Evolutionary conservation across 768 basidiomycete species (phyloP).

Genomic region (Amanita inopinata): DNA sequence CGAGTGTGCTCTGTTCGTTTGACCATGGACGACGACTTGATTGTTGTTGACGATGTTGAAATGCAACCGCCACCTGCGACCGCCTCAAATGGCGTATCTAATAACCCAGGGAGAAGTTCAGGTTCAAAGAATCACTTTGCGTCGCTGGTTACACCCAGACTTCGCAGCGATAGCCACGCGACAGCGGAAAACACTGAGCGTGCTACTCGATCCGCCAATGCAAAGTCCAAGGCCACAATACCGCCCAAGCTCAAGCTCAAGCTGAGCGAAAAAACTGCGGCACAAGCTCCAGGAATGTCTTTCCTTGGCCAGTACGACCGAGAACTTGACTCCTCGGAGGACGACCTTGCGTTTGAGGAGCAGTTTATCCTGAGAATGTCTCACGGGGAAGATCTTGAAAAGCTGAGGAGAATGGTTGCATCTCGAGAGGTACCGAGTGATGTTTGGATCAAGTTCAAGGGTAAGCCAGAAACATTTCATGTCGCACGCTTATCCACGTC

Average conservation of each 20-base stretch:
- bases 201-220: conserved; percentile 45
- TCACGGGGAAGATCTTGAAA: conserved; percentile 73
- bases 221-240: conserved; percentile 38
- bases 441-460: conserved; percentile 98
- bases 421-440: conserved; percentile 72
- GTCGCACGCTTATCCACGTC: conserved; percentile 10
- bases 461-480: conserved; percentile 27
- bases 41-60: conserved; percentile 52
- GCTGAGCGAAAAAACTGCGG: conserved; percentile 73
- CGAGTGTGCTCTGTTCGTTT: background rate
- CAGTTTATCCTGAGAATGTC: conserved; percentile 92
- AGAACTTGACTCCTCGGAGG: conserved; percentile 91
- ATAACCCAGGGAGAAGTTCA: too few species aligned
- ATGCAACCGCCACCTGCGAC: conserved; percentile 26
- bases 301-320: conserved; percentile 90
- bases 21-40: conserved; percentile 50
- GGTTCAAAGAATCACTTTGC: conserved; percentile 10
- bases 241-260: conserved; percentile 88
- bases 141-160: conserved; percentile 17
- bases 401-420: conserved; percentile 71
- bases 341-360: conserved; percentile 93
- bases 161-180: conserved; percentile 25
- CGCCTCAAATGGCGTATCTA: conserved; percentile 11
- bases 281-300: conserved; percentile 76
- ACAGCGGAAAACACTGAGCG: conserved; percentile 33